These are phyloP conservation scores for Meyerozyma sp. DNA, from an alignment of 1,139 yeast genomes.

Conservation along the genomic window DNA sequence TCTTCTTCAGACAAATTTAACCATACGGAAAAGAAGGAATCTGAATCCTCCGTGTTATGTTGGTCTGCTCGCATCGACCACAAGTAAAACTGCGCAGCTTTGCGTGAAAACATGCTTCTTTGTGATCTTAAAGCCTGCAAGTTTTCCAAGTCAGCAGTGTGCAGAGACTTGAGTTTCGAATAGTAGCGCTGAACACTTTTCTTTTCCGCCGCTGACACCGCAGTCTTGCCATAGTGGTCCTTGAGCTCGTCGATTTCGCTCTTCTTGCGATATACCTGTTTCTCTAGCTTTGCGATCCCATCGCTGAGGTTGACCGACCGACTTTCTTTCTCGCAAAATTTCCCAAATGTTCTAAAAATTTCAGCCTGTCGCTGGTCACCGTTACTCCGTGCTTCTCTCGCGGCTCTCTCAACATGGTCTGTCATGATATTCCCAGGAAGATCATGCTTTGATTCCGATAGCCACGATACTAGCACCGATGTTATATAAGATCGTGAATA, in stretches of 20 bases:
- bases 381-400: conserved; percentile 11
- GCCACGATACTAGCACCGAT: conserved; percentile 66
- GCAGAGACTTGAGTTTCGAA: conserved; percentile 42
- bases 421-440: conserved; percentile 54
- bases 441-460: conserved; percentile 64
- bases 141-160: conserved; percentile 45
- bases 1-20: conserved; percentile 48
- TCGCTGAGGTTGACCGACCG: conserved; percentile 39
- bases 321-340: conserved; percentile 69
- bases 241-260: conserved; percentile 47
- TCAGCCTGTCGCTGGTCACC: conserved; percentile 26
- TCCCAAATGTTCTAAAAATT: conserved; percentile 58
- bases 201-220: conserved; percentile 39
- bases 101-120: conserved; percentile 40
- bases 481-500: conserved; percentile 27
- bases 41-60: conserved; percentile 56
- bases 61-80: conserved; percentile 43
- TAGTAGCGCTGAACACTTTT: conserved; percentile 48
- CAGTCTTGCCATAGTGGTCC: conserved; percentile 32
- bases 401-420: conserved; percentile 47
- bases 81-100: conserved; percentile 60
- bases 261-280: conserved; percentile 31
- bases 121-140: conserved; percentile 31
- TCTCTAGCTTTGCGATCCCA: conserved; percentile 38
- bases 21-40: conserved; percentile 85